These are phyloP conservation scores for Vararia minispora DNA, from an alignment of 768 basidiomycete genomes.

Conservation along the genomic window DNA sequence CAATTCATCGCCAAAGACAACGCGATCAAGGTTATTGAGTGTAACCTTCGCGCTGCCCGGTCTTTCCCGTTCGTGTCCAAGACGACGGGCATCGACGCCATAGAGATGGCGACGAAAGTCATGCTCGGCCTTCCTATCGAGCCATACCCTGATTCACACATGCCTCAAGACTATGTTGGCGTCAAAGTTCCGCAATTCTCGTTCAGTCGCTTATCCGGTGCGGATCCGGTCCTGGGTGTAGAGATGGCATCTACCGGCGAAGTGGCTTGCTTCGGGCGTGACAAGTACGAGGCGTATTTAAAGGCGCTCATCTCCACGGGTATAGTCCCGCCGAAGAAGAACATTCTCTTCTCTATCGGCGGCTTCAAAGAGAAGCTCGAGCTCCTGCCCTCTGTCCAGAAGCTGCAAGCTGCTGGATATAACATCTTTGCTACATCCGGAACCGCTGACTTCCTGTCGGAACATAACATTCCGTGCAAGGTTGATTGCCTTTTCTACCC, in stretches of 20 bases:
- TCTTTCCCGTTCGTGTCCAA: slow-evolving; percentile 99
- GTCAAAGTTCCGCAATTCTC: slow-evolving; percentile 99
- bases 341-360: slow-evolving; percentile 92
- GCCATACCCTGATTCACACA: slow-evolving; percentile 78
- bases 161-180: slow-evolving; percentile 92
- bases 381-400: slow-evolving; percentile 90
- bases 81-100: slow-evolving; percentile 94
- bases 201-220: slow-evolving; percentile 91
- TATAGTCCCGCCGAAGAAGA: slow-evolving; percentile 91
- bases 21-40: slow-evolving; percentile 99
- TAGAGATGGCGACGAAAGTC: slow-evolving; percentile 98
- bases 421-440: slow-evolving; percentile 96
- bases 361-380: slow-evolving; percentile 97
- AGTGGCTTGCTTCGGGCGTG: slow-evolving; percentile 94
- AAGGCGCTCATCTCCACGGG: slow-evolving; percentile 97
- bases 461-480: slow-evolving; percentile 96
- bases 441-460: slow-evolving; percentile 94
- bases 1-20: slow-evolving; percentile 99
- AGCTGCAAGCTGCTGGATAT: slow-evolving; percentile 86
- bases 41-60: slow-evolving; percentile 93
- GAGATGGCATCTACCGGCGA: slow-evolving; percentile 99
- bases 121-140: slow-evolving; percentile 90
- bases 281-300: slow-evolving; percentile 97
- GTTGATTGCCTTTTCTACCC: slow-evolving; percentile 23
- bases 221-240: slow-evolving; percentile 94